Percentiles rank a stretch among this genome's conserved stretches.
phyloP scores from a whole-genome alignment of 2,329 filamentous ascomycete genomes.

The Aspergillus novofumigatus region DNA sequence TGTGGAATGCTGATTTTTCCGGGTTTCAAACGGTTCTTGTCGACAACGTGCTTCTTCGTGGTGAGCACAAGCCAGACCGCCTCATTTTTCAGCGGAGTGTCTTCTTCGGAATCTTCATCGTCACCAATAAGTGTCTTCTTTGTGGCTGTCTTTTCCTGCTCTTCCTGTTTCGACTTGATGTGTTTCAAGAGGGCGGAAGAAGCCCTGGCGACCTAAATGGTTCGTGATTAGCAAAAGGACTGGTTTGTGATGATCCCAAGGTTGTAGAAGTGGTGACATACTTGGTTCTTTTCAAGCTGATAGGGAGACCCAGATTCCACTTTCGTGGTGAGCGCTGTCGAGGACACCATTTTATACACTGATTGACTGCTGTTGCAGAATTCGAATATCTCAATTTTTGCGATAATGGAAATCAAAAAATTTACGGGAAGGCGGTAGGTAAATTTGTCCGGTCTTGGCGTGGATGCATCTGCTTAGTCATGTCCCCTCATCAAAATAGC shows the following conservation, averaged over 20 bases:
- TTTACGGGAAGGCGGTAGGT: conserved; percentile 35
- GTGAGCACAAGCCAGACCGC: conserved; percentile 60
- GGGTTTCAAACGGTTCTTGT: conserved; percentile 77
- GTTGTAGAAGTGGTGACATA: conserved; percentile 18
- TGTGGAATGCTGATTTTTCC: conserved; percentile 76
- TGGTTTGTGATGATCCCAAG: conserved; percentile 1
- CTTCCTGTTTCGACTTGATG: conserved; percentile 49
- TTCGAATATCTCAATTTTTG: conserved; percentile 25
- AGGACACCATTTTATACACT: conserved; percentile 35
- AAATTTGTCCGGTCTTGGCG: conserved; percentile 28
- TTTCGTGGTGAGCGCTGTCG: conserved; percentile 40
- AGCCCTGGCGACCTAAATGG: conserved; percentile 52
- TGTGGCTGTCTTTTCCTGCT: conserved; percentile 45
- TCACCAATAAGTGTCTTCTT: conserved; percentile 54
- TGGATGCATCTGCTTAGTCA: neutral
- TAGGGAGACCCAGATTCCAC: conserved; percentile 43
- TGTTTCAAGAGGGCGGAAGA: conserved; percentile 56
- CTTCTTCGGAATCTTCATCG: conserved; percentile 43
- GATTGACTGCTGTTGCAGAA: conserved; percentile 14
- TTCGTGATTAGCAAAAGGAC: conserved; percentile 10
- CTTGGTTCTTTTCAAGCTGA: conserved; percentile 46
- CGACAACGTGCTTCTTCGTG: conserved; percentile 64
- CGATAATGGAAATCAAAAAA: conserved; percentile 32
- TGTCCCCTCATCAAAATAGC: neutral
- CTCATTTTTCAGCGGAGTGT: conserved; percentile 44